phyloP scores from a whole-genome alignment of 345 rosid genomes.

The Mallotus nudiflorus region DNA sequence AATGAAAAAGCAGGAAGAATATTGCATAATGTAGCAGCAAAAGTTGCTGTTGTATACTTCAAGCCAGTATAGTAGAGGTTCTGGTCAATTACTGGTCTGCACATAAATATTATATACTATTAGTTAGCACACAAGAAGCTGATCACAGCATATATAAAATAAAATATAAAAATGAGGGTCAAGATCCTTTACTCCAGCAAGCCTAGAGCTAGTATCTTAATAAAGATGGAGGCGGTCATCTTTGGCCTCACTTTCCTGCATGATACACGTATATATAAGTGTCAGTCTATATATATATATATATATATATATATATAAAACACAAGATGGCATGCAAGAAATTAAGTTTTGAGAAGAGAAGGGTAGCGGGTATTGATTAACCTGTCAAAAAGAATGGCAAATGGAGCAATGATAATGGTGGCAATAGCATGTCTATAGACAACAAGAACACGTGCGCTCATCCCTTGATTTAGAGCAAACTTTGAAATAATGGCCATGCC shows the following conservation, averaged over 20 bases:
- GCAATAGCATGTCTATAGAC: conserved; percentile 75
- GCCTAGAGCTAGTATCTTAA: conserved; percentile 65
- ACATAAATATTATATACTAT: neutral
- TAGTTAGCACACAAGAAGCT: neutral
- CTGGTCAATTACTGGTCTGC: conserved; percentile 67
- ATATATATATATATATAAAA: too few relatives aligned
- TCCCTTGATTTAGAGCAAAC: conserved; percentile 52
- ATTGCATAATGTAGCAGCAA: conserved; percentile 75
- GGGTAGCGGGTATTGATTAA: neutral
- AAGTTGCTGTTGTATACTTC: conserved; percentile 86
- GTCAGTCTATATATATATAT: too few relatives aligned
- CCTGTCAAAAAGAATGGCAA: conserved; percentile 73
- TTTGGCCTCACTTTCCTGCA: conserved; percentile 77
- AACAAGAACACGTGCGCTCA: conserved; percentile 64
- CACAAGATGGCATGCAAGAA: neutral
- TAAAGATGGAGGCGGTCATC: conserved; percentile 62
- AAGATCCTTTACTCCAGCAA: conserved; percentile 61
- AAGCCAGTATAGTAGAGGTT: conserved; percentile 73
- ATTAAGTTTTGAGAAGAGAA: neutral
- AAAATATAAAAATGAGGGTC: neutral
- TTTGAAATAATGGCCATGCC: conserved; percentile 58
- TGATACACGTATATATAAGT: neutral
- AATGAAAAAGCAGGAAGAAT: conserved; percentile 85
- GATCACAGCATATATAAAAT: neutral
- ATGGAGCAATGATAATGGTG: conserved; percentile 59